Evolutionary conservation across 202 grass and related monocot species (phyloP), one percentile per base, ranked within the genome.

Genomic region (Panicum virgatum): DNA sequence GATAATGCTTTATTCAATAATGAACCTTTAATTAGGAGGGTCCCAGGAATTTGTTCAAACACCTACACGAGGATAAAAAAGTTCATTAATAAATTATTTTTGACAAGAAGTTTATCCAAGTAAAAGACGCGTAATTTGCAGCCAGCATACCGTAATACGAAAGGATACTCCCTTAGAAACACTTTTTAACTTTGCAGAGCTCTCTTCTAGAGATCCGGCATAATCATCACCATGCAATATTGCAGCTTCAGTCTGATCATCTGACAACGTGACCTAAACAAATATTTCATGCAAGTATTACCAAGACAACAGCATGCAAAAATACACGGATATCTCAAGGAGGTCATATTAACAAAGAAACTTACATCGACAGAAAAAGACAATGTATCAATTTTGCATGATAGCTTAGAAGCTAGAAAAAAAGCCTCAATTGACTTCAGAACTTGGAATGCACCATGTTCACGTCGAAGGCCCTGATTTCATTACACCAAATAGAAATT

Each of bases 1-100:
- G 82, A 89, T 37, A 83, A 18, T 88, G 73, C 81, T 89, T 96
- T 98, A 62, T 90, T 90, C 80, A 93, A 60, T 43, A 92, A 67
- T 76, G 90, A 91, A 66, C 92, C 89, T 87, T 10, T 93, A 48
- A 98, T 67, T 83, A 98, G 26, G 42, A 93, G 83, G 71, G 90
- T 93, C 36, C 96, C 96, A 13, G 90, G 96, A 79, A 86, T 92
- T 86, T 98, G 96, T 65, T 98, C 96, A 85, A 95, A 98, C 26
- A 98, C 90, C 96, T 98, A 86, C 13, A 81, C 5, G 5, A 62
- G 34, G 12, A 62, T 9, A 18, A 79, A 59, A 29, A 12, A 74
- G 32, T 50, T 45, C 52, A 76, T 3, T 37, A 1, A 47, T 15
- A 54, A 60, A 57, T 3, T 43, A 12, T 69, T 63, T 44, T 3